Percentiles rank a stretch among this genome's conserved stretches.
Evolutionary conservation across 805 yeast species (phyloP).

Genomic region (Kockiozyma suomiensis): DNA sequence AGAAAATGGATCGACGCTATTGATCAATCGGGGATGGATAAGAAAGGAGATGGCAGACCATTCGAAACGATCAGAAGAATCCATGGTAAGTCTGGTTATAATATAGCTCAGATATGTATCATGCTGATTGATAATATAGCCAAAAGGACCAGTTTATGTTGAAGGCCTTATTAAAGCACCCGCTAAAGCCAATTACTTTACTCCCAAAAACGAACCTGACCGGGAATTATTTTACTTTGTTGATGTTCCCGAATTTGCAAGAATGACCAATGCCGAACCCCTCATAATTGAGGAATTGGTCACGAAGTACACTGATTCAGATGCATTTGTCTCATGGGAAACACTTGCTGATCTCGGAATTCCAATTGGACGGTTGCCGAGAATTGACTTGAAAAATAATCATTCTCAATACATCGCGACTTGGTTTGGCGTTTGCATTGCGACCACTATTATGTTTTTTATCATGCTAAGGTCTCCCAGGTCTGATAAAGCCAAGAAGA

Average conservation of each 20-base stretch:
- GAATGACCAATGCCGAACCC: constrained; percentile 65
- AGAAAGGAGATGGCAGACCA: constrained; percentile 68
- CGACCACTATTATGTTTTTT: constrained; percentile 68
- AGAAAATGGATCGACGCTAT: constrained; percentile 72
- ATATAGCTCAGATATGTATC: not conserved
- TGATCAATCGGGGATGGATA: constrained; percentile 93
- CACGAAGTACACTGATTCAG: constrained; percentile 41
- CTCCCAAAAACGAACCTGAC: constrained; percentile 69
- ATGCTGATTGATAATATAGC: constrained; percentile 40
- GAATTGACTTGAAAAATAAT: constrained; percentile 79
- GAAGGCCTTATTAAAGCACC: constrained; percentile 72
- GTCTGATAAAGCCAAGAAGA: constrained; percentile 20
- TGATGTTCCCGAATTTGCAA: constrained; percentile 81
- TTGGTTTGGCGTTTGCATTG: constrained; percentile 86
- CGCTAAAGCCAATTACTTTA: constrained; percentile 50
- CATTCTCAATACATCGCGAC: constrained; percentile 91
- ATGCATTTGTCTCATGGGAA: constrained; percentile 48
- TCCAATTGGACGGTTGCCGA: constrained; percentile 84
- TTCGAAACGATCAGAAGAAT: constrained; percentile 57
- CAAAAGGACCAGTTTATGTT: constrained; percentile 69
- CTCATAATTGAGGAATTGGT: constrained; percentile 74
- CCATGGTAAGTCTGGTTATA: constrained; percentile 44
- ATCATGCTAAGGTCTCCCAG: constrained; percentile 52
- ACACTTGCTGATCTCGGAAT: constrained; percentile 68
- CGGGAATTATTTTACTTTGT: constrained; percentile 74